phyloP scores from a whole-genome alignment of 805 yeast species.

The Starmera dryadoides region DNA sequence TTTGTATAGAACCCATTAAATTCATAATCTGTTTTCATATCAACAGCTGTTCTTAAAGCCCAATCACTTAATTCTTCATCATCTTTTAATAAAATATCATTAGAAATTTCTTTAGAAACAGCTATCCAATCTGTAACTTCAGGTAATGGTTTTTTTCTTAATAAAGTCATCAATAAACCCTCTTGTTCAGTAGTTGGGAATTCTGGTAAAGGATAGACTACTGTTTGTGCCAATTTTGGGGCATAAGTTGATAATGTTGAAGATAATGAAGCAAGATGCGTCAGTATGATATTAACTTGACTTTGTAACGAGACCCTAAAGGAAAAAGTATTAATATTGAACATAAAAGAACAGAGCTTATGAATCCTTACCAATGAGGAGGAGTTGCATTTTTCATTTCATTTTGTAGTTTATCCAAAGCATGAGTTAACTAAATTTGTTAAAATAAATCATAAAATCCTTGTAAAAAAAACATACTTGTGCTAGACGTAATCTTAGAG shows the following conservation, averaged over 20 bases:
- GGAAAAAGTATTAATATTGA: neutral
- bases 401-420: constrained; percentile 48
- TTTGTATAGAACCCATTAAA: constrained; percentile 57
- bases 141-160: constrained; percentile 84
- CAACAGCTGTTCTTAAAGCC: constrained; percentile 52
- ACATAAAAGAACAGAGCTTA: neutral
- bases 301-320: constrained; percentile 64
- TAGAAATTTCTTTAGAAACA: constrained; percentile 28
- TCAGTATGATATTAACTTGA: constrained; percentile 75
- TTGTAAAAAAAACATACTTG: constrained; percentile 28
- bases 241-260: constrained; percentile 56
- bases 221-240: constrained; percentile 54
- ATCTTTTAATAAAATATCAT: constrained; percentile 17
- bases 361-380: constrained; percentile 38
- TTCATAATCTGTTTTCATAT: constrained; percentile 45
- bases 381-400: constrained; percentile 40
- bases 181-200: constrained; percentile 86
- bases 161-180: constrained; percentile 71
- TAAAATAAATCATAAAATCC: constrained; percentile 14
- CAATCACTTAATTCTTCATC: constrained; percentile 66
- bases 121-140: constrained; percentile 86
- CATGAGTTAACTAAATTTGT: constrained; percentile 41
- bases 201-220: constrained; percentile 74
- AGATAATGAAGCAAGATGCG: constrained; percentile 78
- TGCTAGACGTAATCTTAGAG: constrained; percentile 52